Percentiles rank a stretch among this genome's conserved stretches.
phyloP scores from a whole-genome alignment of 225 moss, liverwort and hornwort genomes.

The Asterella californica region DNA sequence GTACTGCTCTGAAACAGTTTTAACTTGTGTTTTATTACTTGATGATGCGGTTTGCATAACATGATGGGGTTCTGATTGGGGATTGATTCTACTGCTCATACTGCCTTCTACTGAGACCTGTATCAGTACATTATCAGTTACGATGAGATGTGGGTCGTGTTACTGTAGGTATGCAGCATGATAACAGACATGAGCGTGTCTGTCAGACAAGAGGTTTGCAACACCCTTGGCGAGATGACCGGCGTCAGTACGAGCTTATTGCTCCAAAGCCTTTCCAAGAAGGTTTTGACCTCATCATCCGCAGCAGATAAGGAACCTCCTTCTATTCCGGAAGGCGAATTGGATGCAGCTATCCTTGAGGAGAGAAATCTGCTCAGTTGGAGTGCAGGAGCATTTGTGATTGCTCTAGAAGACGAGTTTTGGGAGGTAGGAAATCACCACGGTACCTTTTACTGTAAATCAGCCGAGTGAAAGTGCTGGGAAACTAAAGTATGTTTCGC shows the following conservation, averaged over 20 bases:
- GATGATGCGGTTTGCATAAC: no score
- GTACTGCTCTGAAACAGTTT: no score
- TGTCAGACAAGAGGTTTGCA: slow-evolving; percentile 80
- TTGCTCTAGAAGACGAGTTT: slow-evolving; percentile 95
- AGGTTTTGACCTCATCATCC: slow-evolving; percentile 53
- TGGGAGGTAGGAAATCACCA: slow-evolving; percentile 56
- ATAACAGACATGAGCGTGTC: slow-evolving; percentile 92
- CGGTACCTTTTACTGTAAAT: background rate
- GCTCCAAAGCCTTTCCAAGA: slow-evolving; percentile 88
- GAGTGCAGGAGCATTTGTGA: slow-evolving; percentile 95
- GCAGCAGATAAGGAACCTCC: slow-evolving; percentile 52
- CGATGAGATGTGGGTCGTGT: slow-evolving; percentile 18
- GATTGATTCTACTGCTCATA: background rate
- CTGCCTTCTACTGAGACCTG: background rate
- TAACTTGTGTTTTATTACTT: no score
- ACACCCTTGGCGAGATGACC: slow-evolving; percentile 72
- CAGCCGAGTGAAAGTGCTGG: background rate
- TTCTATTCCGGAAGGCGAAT: slow-evolving; percentile 40
- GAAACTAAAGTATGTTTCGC: background rate
- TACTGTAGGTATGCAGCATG: slow-evolving; percentile 79
- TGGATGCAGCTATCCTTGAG: slow-evolving; percentile 51
- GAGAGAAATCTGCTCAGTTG: slow-evolving; percentile 64
- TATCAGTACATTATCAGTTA: background rate
- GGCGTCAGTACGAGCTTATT: slow-evolving; percentile 65
- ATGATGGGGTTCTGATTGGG: background rate